Evolutionary conservation across 768 basidiomycete species (phyloP), one percentile per base, ranked within the genome.

Genomic region (Tricholoma bakamatsutake): DNA sequence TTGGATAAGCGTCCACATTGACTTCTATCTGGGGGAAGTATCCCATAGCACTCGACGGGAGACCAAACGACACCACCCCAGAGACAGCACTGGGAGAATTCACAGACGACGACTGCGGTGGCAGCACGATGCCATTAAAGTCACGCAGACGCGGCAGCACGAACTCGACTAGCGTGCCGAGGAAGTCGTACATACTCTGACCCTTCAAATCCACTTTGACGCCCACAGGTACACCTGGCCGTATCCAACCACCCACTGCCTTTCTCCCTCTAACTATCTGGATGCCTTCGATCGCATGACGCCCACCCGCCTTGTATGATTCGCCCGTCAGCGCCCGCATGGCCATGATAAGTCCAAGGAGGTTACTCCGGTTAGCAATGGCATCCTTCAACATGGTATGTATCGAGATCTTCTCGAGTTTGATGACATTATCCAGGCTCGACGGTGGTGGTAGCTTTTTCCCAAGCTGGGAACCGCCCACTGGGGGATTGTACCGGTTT

Each of bases 11-110:
- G 65, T 98, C 95, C 42, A 88, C 70, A 68, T 97, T 97, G 69
- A 93, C 87, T 73, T 98, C 96, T 55, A 98, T 88, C 73, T 96
- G 91, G 1, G 96, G 96, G 77, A 98, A 99, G 62, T 95, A 79
- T 6, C 80, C 84, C 80, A 99, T 87, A 0, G 95, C 93, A 4
- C 76, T 71, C 1, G 92, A 85, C 0, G 88, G 83, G 3, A 99
- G 77, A 48, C 96, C 96, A 62, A 98, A 87, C 2, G 86, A 83
- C 50, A 98, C 90, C 17, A 96, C 92, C 50, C 97, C 95, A 0
- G 88, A 80, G 1, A 91, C 89, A 0, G 86, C 83, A 53, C 82
- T 85, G 1, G 91, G 86, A 1, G 85, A 88, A 59, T 86, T 81
- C 40, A 81, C 73, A 35, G 81, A 84, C n/a, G 81, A 77, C 0